These are phyloP conservation scores for Fusarium sp. DNA, from an alignment of 2,329 filamentous ascomycete species.

Conservation along the genomic window DNA sequence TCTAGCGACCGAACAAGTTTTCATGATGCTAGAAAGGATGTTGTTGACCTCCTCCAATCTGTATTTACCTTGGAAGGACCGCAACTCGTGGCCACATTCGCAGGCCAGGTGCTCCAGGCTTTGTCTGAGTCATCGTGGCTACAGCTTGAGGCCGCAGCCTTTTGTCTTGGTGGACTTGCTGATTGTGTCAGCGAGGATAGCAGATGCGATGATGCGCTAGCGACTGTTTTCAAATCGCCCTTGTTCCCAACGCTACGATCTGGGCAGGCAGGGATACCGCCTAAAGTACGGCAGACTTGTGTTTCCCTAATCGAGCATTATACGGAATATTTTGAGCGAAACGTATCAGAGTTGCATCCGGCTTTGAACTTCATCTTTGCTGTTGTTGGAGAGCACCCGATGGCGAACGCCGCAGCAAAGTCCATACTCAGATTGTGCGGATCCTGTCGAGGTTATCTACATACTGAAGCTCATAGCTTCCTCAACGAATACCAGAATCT, in stretches of 20 bases:
- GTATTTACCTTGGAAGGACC: slow-evolving; percentile 73
- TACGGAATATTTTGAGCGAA: slow-evolving; percentile 80
- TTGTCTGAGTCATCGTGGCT: slow-evolving; percentile 65
- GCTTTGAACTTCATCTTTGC: slow-evolving; percentile 81
- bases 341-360: slow-evolving; percentile 74
- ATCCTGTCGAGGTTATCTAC: slow-evolving; percentile 78
- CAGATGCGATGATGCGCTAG: slow-evolving; percentile 70
- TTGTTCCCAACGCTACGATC: slow-evolving; percentile 68
- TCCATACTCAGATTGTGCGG: slow-evolving; percentile 81
- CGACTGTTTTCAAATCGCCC: slow-evolving; percentile 70
- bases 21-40: slow-evolving; percentile 79
- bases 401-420: slow-evolving; percentile 77
- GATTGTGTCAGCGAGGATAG: slow-evolving; percentile 72
- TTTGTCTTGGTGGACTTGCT: slow-evolving; percentile 74
- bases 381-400: slow-evolving; percentile 70
- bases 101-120: slow-evolving; percentile 65
- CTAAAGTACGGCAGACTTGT: slow-evolving; percentile 74
- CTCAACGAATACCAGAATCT: slow-evolving; percentile 78
- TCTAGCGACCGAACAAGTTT: slow-evolving; percentile 76
- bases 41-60: slow-evolving; percentile 81
- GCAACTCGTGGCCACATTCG: slow-evolving; percentile 68
- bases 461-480: slow-evolving; percentile 75
- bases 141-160: slow-evolving; percentile 71
- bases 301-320: slow-evolving; percentile 79
- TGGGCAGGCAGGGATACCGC: slow-evolving; percentile 66